Conservation (phyloP, 164 flowering plant species). For the Sedum album region DNA sequence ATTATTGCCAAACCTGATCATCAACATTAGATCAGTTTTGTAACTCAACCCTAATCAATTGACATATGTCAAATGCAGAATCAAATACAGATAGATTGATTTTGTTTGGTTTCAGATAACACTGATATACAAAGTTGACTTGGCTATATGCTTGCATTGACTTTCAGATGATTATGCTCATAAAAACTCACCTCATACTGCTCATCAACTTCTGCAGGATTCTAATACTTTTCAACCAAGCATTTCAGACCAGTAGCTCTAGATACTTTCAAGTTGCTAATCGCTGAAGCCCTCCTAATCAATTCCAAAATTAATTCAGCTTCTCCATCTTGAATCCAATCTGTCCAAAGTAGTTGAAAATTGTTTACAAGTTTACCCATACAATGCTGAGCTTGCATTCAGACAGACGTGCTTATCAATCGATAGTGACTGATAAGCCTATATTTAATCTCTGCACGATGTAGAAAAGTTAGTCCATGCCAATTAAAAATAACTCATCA, state of each 20-base stretch:
- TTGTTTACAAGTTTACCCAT: background rate
- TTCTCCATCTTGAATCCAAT: slow-evolving; percentile 4
- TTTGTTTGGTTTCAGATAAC: background rate
- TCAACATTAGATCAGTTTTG: background rate
- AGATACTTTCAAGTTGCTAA: background rate
- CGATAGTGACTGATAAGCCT: background rate
- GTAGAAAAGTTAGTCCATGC: background rate
- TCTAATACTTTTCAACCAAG: background rate
- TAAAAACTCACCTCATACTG: background rate
- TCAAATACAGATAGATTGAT: background rate
- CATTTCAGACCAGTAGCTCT: background rate
- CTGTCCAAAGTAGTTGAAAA: background rate
- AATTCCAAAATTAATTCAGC: background rate
- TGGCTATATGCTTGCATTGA: background rate
- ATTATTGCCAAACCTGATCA: background rate
- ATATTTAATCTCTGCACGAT: background rate
- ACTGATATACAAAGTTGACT: no score
- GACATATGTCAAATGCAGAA: background rate
- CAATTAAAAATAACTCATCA: background rate
- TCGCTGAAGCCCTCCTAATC: background rate
- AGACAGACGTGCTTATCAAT: background rate
- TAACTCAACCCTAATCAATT: background rate
- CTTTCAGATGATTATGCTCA: background rate
- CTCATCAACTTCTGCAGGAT: background rate
- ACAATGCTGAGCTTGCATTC: slow-evolving; percentile 7